Evolutionary conservation across 352 stramenopile species (phyloP).

Genomic region (Phytophthora vignae): DNA sequence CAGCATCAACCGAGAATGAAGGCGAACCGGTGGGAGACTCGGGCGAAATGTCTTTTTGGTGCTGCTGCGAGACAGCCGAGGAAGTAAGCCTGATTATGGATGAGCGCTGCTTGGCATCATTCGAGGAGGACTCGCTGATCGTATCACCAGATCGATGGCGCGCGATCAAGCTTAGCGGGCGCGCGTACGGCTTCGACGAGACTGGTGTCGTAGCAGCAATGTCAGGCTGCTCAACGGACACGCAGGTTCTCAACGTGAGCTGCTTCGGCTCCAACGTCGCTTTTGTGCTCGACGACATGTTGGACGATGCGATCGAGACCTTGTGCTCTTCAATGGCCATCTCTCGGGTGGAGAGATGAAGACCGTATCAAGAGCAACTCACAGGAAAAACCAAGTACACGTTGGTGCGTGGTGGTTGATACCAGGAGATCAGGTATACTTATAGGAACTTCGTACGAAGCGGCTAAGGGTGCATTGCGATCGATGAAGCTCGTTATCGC

Average conservation of each 20-base stretch:
- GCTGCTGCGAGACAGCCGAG: slow-evolving; percentile 86
- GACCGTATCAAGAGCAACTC: slow-evolving; percentile 3
- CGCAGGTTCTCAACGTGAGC: slow-evolving; percentile 88
- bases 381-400: slow-evolving; percentile 17
- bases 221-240: slow-evolving; percentile 81
- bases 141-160: slow-evolving; percentile 87
- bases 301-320: slow-evolving; percentile 75
- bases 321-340: slow-evolving; percentile 77
- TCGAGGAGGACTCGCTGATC: slow-evolving; percentile 78
- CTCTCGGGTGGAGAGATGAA: slow-evolving; percentile 68
- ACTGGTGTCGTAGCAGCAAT: slow-evolving; percentile 88
- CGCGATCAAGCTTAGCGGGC: slow-evolving; percentile 85
- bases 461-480: slow-evolving; percentile 10
- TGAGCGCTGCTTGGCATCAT: slow-evolving; percentile 71
- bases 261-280: slow-evolving; percentile 86
- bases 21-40: slow-evolving; percentile 20
- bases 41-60: slow-evolving; percentile 76
- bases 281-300: slow-evolving; percentile 83
- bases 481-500: slow-evolving; percentile 14
- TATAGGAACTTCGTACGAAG: slow-evolving; percentile 28
- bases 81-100: slow-evolving; percentile 87
- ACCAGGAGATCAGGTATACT: slow-evolving; percentile 31
- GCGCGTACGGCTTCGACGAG: slow-evolving; percentile 86
- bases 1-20: slow-evolving; percentile 19
- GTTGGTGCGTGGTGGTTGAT: slow-evolving; percentile 16